These are phyloP conservation scores for Cryptococcus sp. DNA, from an alignment of 1,284 basidiomycete species.

Conservation along the genomic window DNA sequence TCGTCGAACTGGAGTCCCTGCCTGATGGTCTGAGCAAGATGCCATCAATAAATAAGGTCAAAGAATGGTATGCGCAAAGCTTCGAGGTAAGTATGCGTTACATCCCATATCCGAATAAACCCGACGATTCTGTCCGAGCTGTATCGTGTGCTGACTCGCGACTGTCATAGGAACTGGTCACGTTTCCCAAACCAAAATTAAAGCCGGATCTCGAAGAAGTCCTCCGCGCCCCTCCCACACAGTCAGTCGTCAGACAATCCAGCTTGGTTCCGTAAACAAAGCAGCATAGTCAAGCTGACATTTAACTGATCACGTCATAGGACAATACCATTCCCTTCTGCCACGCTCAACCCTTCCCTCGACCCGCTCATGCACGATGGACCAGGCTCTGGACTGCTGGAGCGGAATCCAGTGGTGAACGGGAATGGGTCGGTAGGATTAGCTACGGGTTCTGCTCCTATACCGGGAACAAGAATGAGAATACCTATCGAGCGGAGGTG, in stretches of 20 bases:
- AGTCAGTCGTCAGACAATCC: constrained; percentile 23
- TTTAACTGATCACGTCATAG: background rate
- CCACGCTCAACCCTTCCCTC: constrained; percentile 53
- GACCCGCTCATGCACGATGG: constrained; percentile 51
- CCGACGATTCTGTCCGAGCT: background rate
- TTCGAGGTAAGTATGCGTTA: constrained; percentile 72
- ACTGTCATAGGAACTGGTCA: constrained; percentile 76
- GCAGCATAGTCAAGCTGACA: background rate
- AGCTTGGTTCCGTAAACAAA: too few relatives aligned
- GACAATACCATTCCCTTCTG: constrained; percentile 31
- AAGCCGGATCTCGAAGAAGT: constrained; percentile 69
- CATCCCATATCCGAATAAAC: background rate
- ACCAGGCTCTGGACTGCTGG: constrained; percentile 27
- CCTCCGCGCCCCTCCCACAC: constrained; percentile 60
- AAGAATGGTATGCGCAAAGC: constrained; percentile 98
- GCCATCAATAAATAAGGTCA: constrained; percentile 92
- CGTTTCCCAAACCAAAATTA: constrained; percentile 74
- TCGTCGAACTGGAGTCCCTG: constrained; percentile 93
- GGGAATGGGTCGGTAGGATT: constrained; percentile 16
- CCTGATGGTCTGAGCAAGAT: constrained; percentile 89
- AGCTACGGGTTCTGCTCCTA: background rate
- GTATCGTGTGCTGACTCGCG: background rate
- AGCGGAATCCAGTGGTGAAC: constrained; percentile 14
- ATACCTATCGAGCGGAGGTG: constrained; percentile 54
- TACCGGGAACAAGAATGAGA: constrained; percentile 26